Percentiles rank a stretch among this genome's conserved stretches.
phyloP scores from a whole-genome alignment of 768 basidiomycete genomes.

The Mycena venus region DNA sequence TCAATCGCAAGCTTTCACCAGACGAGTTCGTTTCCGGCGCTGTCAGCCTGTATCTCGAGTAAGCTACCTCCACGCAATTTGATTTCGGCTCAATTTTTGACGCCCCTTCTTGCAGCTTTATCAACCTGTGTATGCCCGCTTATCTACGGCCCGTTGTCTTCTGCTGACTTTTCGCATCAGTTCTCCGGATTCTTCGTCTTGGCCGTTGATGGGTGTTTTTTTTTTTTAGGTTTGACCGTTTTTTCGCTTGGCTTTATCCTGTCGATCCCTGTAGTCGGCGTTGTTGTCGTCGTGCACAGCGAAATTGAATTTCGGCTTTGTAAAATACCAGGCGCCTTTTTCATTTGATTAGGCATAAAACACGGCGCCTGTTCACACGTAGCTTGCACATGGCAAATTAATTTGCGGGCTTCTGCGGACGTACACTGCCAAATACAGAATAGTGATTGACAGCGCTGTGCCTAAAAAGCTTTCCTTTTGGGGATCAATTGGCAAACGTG shows the following conservation, averaged over 20 bases:
- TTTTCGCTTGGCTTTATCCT: no score
- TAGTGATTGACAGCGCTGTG: background rate
- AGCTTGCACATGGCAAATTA: no score
- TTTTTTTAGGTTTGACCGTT: no score
- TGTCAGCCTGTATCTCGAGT: background rate
- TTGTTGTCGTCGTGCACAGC: no score
- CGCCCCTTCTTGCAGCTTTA: constrained; percentile 63
- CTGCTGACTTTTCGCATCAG: constrained; percentile 47
- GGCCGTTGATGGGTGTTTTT: background rate
- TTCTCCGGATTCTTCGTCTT: constrained; percentile 88
- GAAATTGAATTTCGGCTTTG: no score
- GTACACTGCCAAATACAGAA: background rate
- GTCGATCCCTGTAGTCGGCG: no score
- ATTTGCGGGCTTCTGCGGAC: no score
- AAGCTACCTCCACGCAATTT: background rate
- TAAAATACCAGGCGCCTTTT: no score
- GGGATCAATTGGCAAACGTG: background rate
- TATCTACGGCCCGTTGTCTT: background rate
- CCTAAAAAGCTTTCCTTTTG: background rate
- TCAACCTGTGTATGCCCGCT: constrained; percentile 81
- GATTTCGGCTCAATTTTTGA: background rate
- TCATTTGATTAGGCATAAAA: no score
- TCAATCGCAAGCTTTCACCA: constrained; percentile 64
- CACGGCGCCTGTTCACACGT: no score
- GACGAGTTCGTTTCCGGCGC: background rate